Percentiles rank a stretch among this genome's conserved stretches.
These are phyloP conservation scores for Lignosus rhinocerotis DNA, from an alignment of 1,284 basidiomycete genomes.

Conservation along the genomic window DNA sequence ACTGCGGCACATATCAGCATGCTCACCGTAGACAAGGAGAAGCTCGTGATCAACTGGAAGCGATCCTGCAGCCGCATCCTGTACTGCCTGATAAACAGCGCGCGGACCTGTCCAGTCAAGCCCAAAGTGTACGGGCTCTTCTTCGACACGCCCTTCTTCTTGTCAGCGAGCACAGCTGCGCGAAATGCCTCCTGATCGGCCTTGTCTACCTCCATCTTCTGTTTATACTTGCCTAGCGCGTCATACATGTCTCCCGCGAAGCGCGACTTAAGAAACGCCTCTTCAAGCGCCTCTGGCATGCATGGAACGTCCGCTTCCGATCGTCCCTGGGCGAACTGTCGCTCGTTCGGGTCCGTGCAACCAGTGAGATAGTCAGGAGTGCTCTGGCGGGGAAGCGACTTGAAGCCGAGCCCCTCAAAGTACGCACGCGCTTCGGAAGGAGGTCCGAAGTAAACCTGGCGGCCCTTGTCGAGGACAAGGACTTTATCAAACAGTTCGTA, in stretches of 20 bases:
- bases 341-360: slow-evolving; percentile 84
- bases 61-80: slow-evolving; percentile 79
- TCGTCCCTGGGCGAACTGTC: slow-evolving; percentile 76
- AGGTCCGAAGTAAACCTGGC: slow-evolving; percentile 82
- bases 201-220: slow-evolving; percentile 62
- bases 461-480: slow-evolving; percentile 76
- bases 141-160: slow-evolving; percentile 81
- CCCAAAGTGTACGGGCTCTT: slow-evolving; percentile 88
- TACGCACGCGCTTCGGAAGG: slow-evolving; percentile 72
- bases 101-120: slow-evolving; percentile 73
- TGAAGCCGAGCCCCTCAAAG: slow-evolving; percentile 79
- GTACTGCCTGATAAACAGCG: slow-evolving; percentile 77
- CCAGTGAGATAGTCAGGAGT: slow-evolving; percentile 79
- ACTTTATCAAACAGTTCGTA: slow-evolving; percentile 69
- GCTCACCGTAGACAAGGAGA: slow-evolving; percentile 53
- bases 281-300: slow-evolving; percentile 72
- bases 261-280: slow-evolving; percentile 62
- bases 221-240: slow-evolving; percentile 65
- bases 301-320: slow-evolving; percentile 69
- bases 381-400: slow-evolving; percentile 71
- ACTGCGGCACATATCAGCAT: slow-evolving; percentile 1
- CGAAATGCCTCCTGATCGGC: slow-evolving; percentile 76
- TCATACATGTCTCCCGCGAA: slow-evolving; percentile 50
- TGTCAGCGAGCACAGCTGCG: slow-evolving; percentile 74
- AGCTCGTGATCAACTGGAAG: slow-evolving; percentile 80